Percentiles rank a stretch among this genome's conserved stretches.
Evolutionary conservation across 2,329 filamentous ascomycete species (phyloP).

Genomic region (Cytospora piceicola): DNA sequence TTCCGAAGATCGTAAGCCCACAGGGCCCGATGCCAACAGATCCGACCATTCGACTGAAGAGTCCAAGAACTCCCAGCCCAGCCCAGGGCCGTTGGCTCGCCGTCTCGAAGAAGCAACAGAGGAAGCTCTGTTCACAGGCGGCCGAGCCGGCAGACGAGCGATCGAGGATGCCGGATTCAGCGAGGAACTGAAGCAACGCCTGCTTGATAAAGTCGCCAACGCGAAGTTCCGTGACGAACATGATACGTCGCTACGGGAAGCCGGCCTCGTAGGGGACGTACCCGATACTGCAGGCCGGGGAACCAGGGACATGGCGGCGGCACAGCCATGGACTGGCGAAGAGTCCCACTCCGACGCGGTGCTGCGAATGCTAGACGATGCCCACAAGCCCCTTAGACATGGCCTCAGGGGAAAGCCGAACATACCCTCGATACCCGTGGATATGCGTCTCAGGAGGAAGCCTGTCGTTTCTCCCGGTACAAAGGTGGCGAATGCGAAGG

Average conservation of each 20-base stretch:
- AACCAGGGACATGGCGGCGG: conserved; percentile 68
- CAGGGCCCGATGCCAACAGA: neutral
- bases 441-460: conserved; percentile 53
- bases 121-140: conserved; percentile 62
- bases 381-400: conserved; percentile 69
- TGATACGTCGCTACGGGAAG: conserved; percentile 52
- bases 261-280: conserved; percentile 42
- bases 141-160: conserved; percentile 61
- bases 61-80: conserved; percentile 22
- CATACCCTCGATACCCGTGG: conserved; percentile 51
- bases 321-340: conserved; percentile 75
- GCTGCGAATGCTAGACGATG: conserved; percentile 82
- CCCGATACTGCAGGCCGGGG: conserved; percentile 66
- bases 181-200: conserved; percentile 61
- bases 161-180: conserved; percentile 67
- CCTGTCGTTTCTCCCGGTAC: conserved; percentile 48
- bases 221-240: conserved; percentile 59
- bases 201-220: conserved; percentile 60
- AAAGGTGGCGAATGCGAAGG: conserved; percentile 58
- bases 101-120: conserved; percentile 66
- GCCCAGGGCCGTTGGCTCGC: conserved; percentile 55
- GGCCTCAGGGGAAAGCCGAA: conserved; percentile 52
- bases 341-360: conserved; percentile 77
- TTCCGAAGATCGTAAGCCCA: conserved; percentile 8
- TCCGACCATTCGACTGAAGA: neutral